phyloP scores from a whole-genome alignment of 2,329 filamentous ascomycete genomes.

The Ascochyta viciae-villosae region DNA sequence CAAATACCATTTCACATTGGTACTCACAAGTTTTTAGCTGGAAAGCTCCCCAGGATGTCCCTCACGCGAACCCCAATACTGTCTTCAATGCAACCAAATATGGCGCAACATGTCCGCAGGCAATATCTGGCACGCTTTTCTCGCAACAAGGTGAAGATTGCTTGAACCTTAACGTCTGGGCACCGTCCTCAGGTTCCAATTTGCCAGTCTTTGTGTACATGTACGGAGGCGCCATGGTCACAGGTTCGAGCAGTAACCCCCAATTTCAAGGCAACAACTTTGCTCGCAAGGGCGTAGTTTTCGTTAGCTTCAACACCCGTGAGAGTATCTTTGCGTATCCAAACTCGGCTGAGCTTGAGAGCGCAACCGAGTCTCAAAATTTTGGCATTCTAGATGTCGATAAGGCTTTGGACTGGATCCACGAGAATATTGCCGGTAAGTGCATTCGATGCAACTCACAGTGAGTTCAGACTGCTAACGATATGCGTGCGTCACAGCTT shows the following conservation, averaged over 20 bases:
- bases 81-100: slow-evolving; percentile 30
- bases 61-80: slow-evolving; percentile 14
- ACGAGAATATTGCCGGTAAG: slow-evolving; percentile 41
- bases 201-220: slow-evolving; percentile 52
- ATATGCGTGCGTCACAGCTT: slow-evolving; percentile 19
- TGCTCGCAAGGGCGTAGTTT: slow-evolving; percentile 33
- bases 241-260: slow-evolving; percentile 51
- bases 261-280: slow-evolving; percentile 52
- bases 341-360: slow-evolving; percentile 48
- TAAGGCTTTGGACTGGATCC: slow-evolving; percentile 48
- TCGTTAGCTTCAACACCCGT: slow-evolving; percentile 37
- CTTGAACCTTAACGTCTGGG: slow-evolving; percentile 47
- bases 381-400: slow-evolving; percentile 49
- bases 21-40: slow-evolving; percentile 21
- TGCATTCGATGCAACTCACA: too few relatives aligned
- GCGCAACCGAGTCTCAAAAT: slow-evolving; percentile 28
- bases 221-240: slow-evolving; percentile 55
- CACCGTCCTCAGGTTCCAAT: slow-evolving; percentile 20
- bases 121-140: slow-evolving; percentile 29
- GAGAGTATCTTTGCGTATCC: slow-evolving; percentile 52
- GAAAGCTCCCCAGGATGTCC: slow-evolving; percentile 26
- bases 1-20: background rate
- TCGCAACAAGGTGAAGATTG: slow-evolving; percentile 45
- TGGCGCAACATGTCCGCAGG: slow-evolving; percentile 34
- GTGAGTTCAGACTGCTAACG: background rate